Evolutionary conservation across 305 asterid genomes (phyloP).

Genomic region (Lippia alba): DNA sequence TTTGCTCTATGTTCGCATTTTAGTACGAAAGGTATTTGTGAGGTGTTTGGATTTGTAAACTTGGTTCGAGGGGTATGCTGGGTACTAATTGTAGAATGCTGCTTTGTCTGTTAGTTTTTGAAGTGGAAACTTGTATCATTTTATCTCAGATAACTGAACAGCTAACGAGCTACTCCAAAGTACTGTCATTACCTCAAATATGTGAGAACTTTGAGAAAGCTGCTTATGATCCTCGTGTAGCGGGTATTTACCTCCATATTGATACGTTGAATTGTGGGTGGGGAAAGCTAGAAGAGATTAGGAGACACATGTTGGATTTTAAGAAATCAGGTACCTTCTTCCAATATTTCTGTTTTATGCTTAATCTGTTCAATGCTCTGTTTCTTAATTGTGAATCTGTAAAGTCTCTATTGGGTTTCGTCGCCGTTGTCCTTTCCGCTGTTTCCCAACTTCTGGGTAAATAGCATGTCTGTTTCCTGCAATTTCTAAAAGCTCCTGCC

Average conservation of each 20-base stretch:
- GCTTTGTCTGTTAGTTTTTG: background rate
- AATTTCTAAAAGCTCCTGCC: background rate
- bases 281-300: conserved; percentile 90
- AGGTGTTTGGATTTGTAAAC: background rate
- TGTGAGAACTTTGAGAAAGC: conserved; percentile 79
- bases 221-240: conserved; percentile 84
- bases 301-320: conserved; percentile 76
- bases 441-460: background rate
- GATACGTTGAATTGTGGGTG: conserved; percentile 80
- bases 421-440: background rate
- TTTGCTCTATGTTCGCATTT: background rate
- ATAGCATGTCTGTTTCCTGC: background rate
- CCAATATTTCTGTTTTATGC: conserved; percentile 11
- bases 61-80: background rate
- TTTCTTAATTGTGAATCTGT: background rate
- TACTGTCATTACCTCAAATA: conserved; percentile 76
- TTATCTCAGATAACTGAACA: conserved; percentile 81
- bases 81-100: background rate
- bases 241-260: conserved; percentile 78
- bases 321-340: conserved; percentile 66
- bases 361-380: background rate
- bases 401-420: background rate
- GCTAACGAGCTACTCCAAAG: conserved; percentile 70
- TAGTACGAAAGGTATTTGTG: background rate
- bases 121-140: conserved; percentile 29